Evolutionary conservation across 2,329 filamentous ascomycete genomes (phyloP), one percentile per base, ranked within the genome.

Genomic region (Cordyceps farinosa): DNA sequence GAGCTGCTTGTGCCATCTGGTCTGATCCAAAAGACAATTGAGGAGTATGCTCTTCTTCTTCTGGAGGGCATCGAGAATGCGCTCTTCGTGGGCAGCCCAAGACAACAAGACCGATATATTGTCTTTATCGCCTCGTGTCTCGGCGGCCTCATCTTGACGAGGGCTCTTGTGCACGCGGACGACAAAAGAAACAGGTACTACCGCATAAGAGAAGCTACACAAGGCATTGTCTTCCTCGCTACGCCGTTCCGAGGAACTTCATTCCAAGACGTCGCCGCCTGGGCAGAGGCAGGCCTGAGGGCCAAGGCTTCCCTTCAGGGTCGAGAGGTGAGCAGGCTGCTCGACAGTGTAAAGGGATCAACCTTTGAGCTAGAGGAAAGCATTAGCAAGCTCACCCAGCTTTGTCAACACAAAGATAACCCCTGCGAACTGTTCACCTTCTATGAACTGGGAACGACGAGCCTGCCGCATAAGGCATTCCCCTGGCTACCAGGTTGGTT

Each of bases 21-120:
- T 29, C 3, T 17, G n/a, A 5, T 42, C 5, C 22, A 40, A 17
- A 54, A 54, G 11, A 40, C 52, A 27, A 30, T 54, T 29, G 34
- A 27, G n/a, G 52, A 40, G 56, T 66, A 66, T 64, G 68, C 70
- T 55, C 62, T 54, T 47, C 66, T 65, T 42, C 63, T 74, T 22
- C 65, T 72, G 27, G 65, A 65, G 3, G 66, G 66, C 3, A 72
- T 74, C 32, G 11, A 67, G 38, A 70, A 65, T 5, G 45, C n/a
- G 3, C 50, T 55, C 29, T 44, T 55, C 17, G 38, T 13, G 36
- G 36, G 48, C 17, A 52, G 32, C 11, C 1, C 48, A 36, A 34
- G 48, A n/a, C 48, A 36, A 36, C 48, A 34, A 54, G 52, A 40
- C 34, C 15, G 30, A 40, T 15, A 0, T 27, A 38, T 54, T 17